phyloP scores from a whole-genome alignment of 768 basidiomycete species.

The Tephrocybe sp. region DNA sequence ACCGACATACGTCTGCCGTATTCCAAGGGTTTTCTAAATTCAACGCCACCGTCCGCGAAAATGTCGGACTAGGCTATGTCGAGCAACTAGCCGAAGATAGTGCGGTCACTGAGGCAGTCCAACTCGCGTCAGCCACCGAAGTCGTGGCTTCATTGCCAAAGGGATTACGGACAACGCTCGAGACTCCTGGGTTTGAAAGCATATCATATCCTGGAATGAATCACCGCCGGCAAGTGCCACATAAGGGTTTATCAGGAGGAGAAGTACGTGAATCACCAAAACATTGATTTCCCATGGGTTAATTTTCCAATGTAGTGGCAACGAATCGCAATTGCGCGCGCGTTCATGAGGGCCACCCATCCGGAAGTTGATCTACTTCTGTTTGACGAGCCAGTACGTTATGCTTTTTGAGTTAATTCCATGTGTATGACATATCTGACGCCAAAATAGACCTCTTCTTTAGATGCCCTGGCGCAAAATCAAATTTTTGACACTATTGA shows the following conservation, averaged over 20 bases:
- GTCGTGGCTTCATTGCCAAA: constrained; percentile 67
- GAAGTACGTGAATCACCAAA: constrained; percentile 52
- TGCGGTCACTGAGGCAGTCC: constrained; percentile 65
- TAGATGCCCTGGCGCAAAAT: constrained; percentile 80
- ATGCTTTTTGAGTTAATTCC: too few species aligned
- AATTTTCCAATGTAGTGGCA: constrained; percentile 62
- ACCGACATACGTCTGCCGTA: constrained; percentile 73
- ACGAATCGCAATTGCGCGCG: constrained; percentile 80
- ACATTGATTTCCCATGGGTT: not conserved
- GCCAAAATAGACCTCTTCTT: constrained; percentile 63
- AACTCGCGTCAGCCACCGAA: constrained; percentile 67
- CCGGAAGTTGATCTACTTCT: constrained; percentile 77
- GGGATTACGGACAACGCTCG: constrained; percentile 74
- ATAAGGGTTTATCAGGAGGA: constrained; percentile 80
- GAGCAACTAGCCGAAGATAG: constrained; percentile 55
- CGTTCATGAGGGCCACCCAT: constrained; percentile 80
- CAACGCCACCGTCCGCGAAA: constrained; percentile 74
- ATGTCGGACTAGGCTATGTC: constrained; percentile 83
- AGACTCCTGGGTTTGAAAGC: constrained; percentile 58
- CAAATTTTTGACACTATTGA: constrained; percentile 78
- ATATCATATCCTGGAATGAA: constrained; percentile 45
- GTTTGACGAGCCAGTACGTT: constrained; percentile 80
- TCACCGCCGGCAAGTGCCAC: constrained; percentile 30
- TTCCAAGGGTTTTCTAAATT: constrained; percentile 88
- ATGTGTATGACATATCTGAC: too few species aligned